Evolutionary conservation across 1,284 basidiomycete genomes (phyloP), one percentile per base, ranked within the genome.

Genomic region (Tilletia horrida): DNA sequence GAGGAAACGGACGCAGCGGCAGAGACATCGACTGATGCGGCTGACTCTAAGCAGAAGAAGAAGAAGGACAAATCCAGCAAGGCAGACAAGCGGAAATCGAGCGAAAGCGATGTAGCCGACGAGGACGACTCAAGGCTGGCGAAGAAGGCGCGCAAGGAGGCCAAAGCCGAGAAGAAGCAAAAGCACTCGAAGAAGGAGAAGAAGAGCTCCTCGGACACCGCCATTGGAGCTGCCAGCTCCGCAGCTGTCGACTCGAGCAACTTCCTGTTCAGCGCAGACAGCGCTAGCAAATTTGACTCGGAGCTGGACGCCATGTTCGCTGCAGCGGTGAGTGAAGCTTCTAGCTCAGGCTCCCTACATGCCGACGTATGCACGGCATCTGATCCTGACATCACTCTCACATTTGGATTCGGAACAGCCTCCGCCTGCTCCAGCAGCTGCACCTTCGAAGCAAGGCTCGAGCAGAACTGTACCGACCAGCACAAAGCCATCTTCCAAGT

Each of bases 211-310:
- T 40, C 35, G 35, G 35, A 11, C 11, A 40, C 35, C 35, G 35
- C 61, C 73, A 2, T 67, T 78, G 31, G 82, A 84, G 21, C 40
- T 40, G 4, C 11, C 6, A 40, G 35, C 35, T 40, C 35, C 35
- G 35, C 35, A 40, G 35, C 6, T 40, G 11, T 40, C 35, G 35
- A 4, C 35, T 40, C 35, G 6, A 40, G 35, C 6, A 23, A 44
- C 45, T 64, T 44, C 47, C 63, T 63, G 47, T 9, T 13, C 9
- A 27, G 45, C 6, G 61, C 61, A 8, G 44, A 21, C 25, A 66
- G 69, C 16, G 83, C 95, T 64, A 86, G 95, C 55, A 92, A 95
- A 82, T 84, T 97, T 18, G 90, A 93, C 78, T 85, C 90, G 93
- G 77, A 84, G 87, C 1, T 87, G 84, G 31, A 84, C 88, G 0